phyloP scores from a whole-genome alignment of 352 stramenopile genomes.

The Phytopythium ostracodes region DNA sequence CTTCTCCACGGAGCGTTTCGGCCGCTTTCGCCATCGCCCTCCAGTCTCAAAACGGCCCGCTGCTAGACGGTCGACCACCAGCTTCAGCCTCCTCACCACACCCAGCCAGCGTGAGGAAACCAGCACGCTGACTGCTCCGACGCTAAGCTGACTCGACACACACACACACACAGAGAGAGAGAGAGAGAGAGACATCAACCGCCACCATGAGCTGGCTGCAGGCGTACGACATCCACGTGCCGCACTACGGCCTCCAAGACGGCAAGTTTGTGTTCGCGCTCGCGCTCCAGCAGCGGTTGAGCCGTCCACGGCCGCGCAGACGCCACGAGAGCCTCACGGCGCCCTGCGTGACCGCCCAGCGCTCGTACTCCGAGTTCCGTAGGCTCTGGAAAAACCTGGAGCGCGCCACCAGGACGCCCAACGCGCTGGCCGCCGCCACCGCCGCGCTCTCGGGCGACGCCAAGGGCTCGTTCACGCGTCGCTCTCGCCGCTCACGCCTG shows the following conservation, averaged over 20 bases:
- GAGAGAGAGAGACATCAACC: no score
- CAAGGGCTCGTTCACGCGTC: slow-evolving; percentile 8
- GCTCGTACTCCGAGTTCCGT: slow-evolving; percentile 62
- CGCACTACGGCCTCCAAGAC: slow-evolving; percentile 32
- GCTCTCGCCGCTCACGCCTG: slow-evolving; percentile 11
- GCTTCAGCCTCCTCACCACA: neutral
- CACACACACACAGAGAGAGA: no score
- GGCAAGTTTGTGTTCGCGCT: slow-evolving; percentile 50
- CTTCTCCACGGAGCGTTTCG: neutral
- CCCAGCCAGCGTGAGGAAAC: no score
- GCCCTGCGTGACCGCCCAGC: slow-evolving; percentile 22
- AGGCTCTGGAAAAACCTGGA: slow-evolving; percentile 49
- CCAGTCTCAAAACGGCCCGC: slow-evolving; percentile 1
- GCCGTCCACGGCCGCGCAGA: slow-evolving; percentile 15
- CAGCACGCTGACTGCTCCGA: no score
- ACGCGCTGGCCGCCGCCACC: slow-evolving; percentile 8
- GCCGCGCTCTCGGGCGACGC: slow-evolving; percentile 11
- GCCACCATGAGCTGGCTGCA: slow-evolving; percentile 54
- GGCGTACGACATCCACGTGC: slow-evolving; percentile 38
- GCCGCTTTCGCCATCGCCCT: neutral
- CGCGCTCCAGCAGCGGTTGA: slow-evolving; percentile 25
- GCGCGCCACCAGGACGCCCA: slow-evolving; percentile 33
- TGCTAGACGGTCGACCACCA: neutral
- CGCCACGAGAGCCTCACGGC: neutral
- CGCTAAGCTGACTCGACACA: no score